A percentile compares a stretch with the other conserved stretches of the same genome.
Conservation (phyloP, 164 flowering plant species). For the Brasenia schreberi region DNA sequence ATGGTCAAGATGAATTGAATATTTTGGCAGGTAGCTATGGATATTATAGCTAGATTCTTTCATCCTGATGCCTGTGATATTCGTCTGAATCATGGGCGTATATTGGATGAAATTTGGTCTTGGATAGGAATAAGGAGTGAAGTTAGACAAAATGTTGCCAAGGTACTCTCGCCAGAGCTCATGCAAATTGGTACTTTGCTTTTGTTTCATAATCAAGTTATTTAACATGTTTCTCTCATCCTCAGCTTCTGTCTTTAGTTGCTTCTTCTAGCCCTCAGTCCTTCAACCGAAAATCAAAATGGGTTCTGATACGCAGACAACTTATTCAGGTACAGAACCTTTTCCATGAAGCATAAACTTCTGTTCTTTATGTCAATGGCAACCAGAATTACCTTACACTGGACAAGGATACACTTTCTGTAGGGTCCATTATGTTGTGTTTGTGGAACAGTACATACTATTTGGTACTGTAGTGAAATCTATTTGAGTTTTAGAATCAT, state of each 20-base stretch:
- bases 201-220: too few species aligned
- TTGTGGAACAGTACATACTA: too few species aligned
- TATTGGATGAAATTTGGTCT: conserved; percentile 82
- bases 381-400: too few species aligned
- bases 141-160: conserved; percentile 70
- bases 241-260: conserved; percentile 76
- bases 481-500: too few species aligned
- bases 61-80: conserved; percentile 52
- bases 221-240: conserved; percentile 1
- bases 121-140: conserved; percentile 79
- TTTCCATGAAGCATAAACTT: too few species aligned
- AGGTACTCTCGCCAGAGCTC: conserved; percentile 29
- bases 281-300: conserved; percentile 58
- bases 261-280: conserved; percentile 77
- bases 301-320: conserved; percentile 81
- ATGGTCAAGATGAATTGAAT: not conserved
- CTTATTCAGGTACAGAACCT: conserved; percentile 56
- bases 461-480: too few species aligned
- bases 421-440: too few species aligned
- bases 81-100: conserved; percentile 69
- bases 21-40: conserved; percentile 54
- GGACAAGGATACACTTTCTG: too few species aligned
- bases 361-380: too few species aligned
- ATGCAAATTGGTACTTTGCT: not conserved
- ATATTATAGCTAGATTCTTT: conserved; percentile 41